These are phyloP conservation scores for Pontederia paniculata DNA, from an alignment of 176 grass and related monocot species.

Conservation along the genomic window DNA sequence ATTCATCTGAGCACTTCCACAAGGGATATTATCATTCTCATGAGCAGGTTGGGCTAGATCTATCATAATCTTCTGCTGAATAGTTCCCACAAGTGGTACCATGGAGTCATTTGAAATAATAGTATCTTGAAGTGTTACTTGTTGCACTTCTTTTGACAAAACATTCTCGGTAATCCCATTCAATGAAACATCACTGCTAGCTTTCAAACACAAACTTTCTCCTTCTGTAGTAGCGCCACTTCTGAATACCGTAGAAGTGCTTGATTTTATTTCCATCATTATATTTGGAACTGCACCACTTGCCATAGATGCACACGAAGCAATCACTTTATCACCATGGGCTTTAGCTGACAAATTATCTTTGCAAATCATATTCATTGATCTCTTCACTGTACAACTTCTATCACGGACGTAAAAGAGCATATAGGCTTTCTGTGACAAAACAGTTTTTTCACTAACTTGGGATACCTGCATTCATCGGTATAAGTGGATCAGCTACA, in stretches of 20 bases:
- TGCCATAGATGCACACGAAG: constrained; percentile 17
- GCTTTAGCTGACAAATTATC: constrained; percentile 27
- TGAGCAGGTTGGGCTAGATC: constrained; percentile 1
- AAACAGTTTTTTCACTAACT: constrained; percentile 75
- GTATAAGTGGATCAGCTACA: constrained; percentile 4
- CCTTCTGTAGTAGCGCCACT: not conserved
- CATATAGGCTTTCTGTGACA: constrained; percentile 90
- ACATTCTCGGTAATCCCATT: not conserved
- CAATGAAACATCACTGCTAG: constrained; percentile 13
- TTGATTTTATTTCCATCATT: constrained; percentile 13
- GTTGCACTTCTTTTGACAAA: constrained; percentile 16
- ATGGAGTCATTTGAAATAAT: not conserved
- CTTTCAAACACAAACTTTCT: constrained; percentile 15
- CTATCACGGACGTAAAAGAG: constrained; percentile 94
- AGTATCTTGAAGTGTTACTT: constrained; percentile 6
- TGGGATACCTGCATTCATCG: constrained; percentile 57
- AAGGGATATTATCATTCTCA: not conserved
- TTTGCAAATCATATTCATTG: constrained; percentile 16
- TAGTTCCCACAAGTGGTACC: not conserved
- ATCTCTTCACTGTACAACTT: constrained; percentile 24
- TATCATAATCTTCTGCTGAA: constrained; percentile 1
- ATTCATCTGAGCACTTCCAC: not conserved
- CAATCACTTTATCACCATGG: constrained; percentile 26
- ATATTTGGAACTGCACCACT: constrained; percentile 27
- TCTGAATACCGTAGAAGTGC: constrained; percentile 2